Evolutionary conservation across 768 basidiomycete genomes (phyloP).

Genomic region (Trametes villosa): DNA sequence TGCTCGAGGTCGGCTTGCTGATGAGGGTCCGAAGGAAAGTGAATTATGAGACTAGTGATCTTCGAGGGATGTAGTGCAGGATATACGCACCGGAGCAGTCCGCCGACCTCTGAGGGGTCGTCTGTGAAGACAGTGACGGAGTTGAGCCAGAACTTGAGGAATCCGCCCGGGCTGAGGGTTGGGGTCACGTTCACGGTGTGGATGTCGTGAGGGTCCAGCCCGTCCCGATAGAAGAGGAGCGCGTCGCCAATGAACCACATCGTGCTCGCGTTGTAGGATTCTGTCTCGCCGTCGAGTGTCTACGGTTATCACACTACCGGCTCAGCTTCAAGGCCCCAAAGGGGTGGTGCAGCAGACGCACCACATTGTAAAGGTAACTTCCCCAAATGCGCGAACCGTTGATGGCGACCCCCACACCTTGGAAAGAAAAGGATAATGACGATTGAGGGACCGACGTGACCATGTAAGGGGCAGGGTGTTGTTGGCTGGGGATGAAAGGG

Average conservation of each 20-base stretch:
- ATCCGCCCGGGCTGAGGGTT: constrained; percentile 47
- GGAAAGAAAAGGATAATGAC: constrained; percentile 45
- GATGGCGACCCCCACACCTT: constrained; percentile 36
- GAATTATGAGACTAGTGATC: not conserved
- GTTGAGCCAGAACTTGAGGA: constrained; percentile 27
- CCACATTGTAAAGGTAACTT: constrained; percentile 32
- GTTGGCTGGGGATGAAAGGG: constrained; percentile 24
- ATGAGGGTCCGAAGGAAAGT: not conserved
- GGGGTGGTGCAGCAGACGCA: too few relatives aligned
- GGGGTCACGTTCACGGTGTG: constrained; percentile 62
- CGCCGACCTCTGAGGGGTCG: not conserved
- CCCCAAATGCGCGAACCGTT: constrained; percentile 29
- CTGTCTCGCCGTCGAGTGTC: constrained; percentile 43
- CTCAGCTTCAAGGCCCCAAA: not conserved
- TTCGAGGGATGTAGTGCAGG: not conserved
- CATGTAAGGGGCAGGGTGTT: constrained; percentile 28
- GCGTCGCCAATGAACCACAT: constrained; percentile 40
- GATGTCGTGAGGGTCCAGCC: constrained; percentile 51
- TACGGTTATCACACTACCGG: too few relatives aligned
- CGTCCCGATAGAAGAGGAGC: constrained; percentile 66
- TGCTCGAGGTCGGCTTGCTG: not conserved
- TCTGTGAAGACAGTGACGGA: constrained; percentile 17
- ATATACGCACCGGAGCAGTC: not conserved
- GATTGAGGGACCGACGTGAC: constrained; percentile 44
- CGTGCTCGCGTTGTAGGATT: constrained; percentile 53